Base-by-base conservation (phyloP, 306 rosid genomes). In the Casuarina cunninghamiana region DNA sequence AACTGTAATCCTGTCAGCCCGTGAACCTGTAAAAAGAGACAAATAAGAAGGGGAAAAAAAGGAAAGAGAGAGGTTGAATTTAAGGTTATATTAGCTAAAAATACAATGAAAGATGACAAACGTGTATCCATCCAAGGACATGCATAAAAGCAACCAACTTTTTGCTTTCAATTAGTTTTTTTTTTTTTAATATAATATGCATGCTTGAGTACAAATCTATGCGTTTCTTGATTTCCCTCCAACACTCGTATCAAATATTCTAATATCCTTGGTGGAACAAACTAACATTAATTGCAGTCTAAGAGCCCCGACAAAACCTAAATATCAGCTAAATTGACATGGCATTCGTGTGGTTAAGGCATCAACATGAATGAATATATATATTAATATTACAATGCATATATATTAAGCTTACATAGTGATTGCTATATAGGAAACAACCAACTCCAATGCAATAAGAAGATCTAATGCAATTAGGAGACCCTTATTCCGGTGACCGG, bases 1-100 rank as follows among this genome's bases (percentile, higher is more conserved):
- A 80, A 91, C 92, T 2, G 93, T 91, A 80, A 95, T 81, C 69
- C 97, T 95, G n/a, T 81, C 72, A 4, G 96, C 96, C 96, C 88
- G 79, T 85, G 91, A 76, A 81, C 99, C 99, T 95, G 86, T 53
- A 35, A 79, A 81, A 79, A 0, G 32, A 84, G 51, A 75, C 26
- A 1, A 12, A 74, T 2, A 53, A 26, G 32, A 26, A 26, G 32
- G 32, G 32, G 32, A 58, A 10, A 68, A 26, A 42, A 1, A 78
- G 63, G 11, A 39, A 37, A 38, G 45, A 81, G 65, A 82, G 73
- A 68, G 55, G 67, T 19, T 74, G 35, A 46, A 72, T 12, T 46
- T 46, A 49, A 38, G 61, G 10, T 12, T n/a, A 62, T 41, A 5
- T 2, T 11, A 5, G 0, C 17, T 43, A 16, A 72, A 44, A 63